Percentiles rank a stretch among this genome's conserved stretches.
These are phyloP conservation scores for Vachellia collinsii DNA, from an alignment of 306 rosid species.

Conservation along the genomic window DNA sequence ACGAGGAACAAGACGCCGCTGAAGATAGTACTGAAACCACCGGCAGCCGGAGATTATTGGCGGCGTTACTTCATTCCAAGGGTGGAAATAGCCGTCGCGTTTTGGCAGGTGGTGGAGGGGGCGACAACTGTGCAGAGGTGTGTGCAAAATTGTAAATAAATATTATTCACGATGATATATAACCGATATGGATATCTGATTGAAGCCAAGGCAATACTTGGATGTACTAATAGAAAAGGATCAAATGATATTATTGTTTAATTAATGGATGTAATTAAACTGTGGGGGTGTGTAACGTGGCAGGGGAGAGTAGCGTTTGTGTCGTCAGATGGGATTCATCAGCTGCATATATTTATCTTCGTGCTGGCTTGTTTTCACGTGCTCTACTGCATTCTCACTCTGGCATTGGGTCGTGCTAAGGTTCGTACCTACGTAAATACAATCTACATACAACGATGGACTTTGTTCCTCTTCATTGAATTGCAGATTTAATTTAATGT, in stretches of 20 bases:
- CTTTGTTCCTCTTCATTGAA: not conserved
- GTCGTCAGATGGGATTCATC: slow-evolving; percentile 73
- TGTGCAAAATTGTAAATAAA: not conserved
- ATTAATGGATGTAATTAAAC: not conserved
- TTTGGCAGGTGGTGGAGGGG: slow-evolving; percentile 52
- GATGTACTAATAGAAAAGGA: not conserved
- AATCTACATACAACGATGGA: not conserved
- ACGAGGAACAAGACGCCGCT: not conserved
- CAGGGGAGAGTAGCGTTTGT: slow-evolving; percentile 74
- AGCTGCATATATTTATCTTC: slow-evolving; percentile 84
- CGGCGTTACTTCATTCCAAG: not conserved
- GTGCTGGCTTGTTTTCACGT: slow-evolving; percentile 75
- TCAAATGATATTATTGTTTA: not conserved
- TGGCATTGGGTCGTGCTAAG: slow-evolving; percentile 76
- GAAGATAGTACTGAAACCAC: not conserved
- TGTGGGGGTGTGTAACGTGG: not conserved
- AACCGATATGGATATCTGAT: not conserved
- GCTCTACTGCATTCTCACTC: slow-evolving; percentile 69
- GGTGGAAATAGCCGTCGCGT: slow-evolving; percentile 45
- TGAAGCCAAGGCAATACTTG: not conserved
- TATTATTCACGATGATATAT: not conserved
- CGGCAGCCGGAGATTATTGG: slow-evolving; percentile 43
- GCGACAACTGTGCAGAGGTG: slow-evolving; percentile 53
- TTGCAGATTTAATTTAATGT: not conserved
- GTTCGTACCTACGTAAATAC: slow-evolving; percentile 31